These are phyloP conservation scores for Withania somnifera DNA, from an alignment of 305 asterid species.

Conservation along the genomic window DNA sequence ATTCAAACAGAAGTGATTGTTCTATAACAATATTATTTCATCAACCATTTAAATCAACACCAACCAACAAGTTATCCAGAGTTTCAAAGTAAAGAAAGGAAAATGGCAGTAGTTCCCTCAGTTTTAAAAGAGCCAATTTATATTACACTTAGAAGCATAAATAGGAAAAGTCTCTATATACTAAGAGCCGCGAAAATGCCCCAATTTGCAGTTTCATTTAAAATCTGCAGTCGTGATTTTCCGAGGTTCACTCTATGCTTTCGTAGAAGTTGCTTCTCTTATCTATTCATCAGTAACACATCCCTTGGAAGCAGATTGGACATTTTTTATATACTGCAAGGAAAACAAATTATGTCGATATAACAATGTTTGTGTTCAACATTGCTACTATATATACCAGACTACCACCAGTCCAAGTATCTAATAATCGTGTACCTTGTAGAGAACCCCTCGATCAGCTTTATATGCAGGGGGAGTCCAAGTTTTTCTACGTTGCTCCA, in stretches of 20 bases:
- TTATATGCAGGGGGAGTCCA: conserved; percentile 67
- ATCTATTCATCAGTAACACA: conserved; percentile 84
- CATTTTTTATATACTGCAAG: conserved; percentile 71
- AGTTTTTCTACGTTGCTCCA: conserved; percentile 57
- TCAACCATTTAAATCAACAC: neutral
- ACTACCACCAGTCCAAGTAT: neutral
- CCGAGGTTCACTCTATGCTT: conserved; percentile 6
- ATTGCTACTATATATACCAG: no score
- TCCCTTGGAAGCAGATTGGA: conserved; percentile 87
- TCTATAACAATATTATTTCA: no score
- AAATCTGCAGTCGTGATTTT: neutral
- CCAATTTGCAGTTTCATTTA: neutral
- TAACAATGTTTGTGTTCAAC: no score
- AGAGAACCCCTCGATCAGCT: conserved; percentile 77
- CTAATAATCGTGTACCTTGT: conserved; percentile 41
- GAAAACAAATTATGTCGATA: neutral
- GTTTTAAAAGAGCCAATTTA: neutral
- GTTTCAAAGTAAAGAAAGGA: neutral
- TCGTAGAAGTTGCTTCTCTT: neutral
- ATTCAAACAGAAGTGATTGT: no score
- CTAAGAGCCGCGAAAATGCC: conserved; percentile 1
- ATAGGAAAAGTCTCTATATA: neutral
- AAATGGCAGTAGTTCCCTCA: neutral
- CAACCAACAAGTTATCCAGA: neutral
- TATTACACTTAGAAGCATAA: neutral